Conservation (phyloP, 306 rosid genomes). For the Trifolium dubium region DNA sequence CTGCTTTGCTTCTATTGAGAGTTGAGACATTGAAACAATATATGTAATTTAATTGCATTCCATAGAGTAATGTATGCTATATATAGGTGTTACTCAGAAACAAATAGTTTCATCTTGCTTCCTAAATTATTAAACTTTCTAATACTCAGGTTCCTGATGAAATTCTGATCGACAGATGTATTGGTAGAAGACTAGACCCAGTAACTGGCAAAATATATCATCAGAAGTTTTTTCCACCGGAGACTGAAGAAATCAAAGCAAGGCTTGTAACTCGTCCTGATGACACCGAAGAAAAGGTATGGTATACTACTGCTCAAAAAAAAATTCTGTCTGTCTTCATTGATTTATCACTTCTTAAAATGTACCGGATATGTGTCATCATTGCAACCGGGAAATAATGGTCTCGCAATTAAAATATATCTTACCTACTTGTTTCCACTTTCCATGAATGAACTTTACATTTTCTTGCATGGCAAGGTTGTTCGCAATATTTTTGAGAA, state of each 20-base stretch:
- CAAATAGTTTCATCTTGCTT: constrained; percentile 27
- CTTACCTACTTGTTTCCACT: constrained; percentile 11
- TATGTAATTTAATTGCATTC: constrained; percentile 19
- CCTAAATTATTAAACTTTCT: constrained; percentile 51
- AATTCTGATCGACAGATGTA: constrained; percentile 95
- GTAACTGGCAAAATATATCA: constrained; percentile 87
- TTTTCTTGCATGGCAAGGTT: constrained; percentile 13
- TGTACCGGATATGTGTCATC: background rate
- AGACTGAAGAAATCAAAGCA: constrained; percentile 73
- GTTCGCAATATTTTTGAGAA: constrained; percentile 9
- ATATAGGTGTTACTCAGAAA: constrained; percentile 7
- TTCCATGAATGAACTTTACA: background rate
- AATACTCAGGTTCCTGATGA: constrained; percentile 99
- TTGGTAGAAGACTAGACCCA: constrained; percentile 92
- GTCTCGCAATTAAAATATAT: constrained; percentile 8
- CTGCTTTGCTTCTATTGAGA: constrained; percentile 6
- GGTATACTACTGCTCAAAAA: constrained; percentile 19
- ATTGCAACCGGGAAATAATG: constrained; percentile 2
- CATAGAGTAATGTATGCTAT: constrained; percentile 13
- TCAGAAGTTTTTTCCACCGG: constrained; percentile 69
- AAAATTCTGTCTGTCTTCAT: background rate
- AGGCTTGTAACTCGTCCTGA: constrained; percentile 81
- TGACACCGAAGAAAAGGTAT: constrained; percentile 83
- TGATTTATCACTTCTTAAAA: constrained; percentile 20
- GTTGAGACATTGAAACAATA: constrained; percentile 21